Percentiles rank a stretch among this genome's conserved stretches.
Evolutionary conservation across 805 yeast species (phyloP).

Genomic region (Schwanniomyces sp.): DNA sequence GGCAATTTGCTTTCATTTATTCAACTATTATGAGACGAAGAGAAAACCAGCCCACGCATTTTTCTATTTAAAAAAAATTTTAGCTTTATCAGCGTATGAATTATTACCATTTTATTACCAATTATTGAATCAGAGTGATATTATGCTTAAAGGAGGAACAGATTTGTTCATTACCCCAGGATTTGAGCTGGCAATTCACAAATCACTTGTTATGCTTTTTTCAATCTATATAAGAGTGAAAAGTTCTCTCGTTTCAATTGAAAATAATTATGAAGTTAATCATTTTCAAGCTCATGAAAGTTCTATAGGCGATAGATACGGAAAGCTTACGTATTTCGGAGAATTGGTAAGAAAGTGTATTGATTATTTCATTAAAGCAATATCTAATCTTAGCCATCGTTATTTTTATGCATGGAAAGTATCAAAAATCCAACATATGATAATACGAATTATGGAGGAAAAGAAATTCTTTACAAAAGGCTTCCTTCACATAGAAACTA

Average conservation of each 20-base stretch:
- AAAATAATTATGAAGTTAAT: neutral
- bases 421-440: constrained; percentile 12
- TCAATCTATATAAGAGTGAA: constrained; percentile 6
- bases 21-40: constrained; percentile 24
- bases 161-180: constrained; percentile 19
- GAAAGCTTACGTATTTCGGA: constrained; percentile 6
- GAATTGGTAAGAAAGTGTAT: constrained; percentile 9
- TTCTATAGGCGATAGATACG: constrained; percentile 4
- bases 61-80: constrained; percentile 26
- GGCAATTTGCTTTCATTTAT: constrained; percentile 23
- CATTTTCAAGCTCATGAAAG: neutral
- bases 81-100: constrained; percentile 15
- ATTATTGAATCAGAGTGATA: constrained; percentile 9
- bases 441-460: constrained; percentile 1
- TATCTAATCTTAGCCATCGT: constrained; percentile 16
- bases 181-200: constrained; percentile 17
- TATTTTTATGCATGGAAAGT: constrained; percentile 32
- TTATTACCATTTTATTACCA: constrained; percentile 19
- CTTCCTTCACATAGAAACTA: neutral
- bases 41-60: constrained; percentile 20
- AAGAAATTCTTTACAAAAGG: constrained; percentile 3
- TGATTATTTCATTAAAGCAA: constrained; percentile 8
- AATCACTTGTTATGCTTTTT: constrained; percentile 10
- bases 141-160: constrained; percentile 10
- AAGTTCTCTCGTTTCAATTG: neutral